These are phyloP conservation scores for Sideroxylon spinosum DNA, from an alignment of 179 eudicot genomes.

Conservation along the genomic window DNA sequence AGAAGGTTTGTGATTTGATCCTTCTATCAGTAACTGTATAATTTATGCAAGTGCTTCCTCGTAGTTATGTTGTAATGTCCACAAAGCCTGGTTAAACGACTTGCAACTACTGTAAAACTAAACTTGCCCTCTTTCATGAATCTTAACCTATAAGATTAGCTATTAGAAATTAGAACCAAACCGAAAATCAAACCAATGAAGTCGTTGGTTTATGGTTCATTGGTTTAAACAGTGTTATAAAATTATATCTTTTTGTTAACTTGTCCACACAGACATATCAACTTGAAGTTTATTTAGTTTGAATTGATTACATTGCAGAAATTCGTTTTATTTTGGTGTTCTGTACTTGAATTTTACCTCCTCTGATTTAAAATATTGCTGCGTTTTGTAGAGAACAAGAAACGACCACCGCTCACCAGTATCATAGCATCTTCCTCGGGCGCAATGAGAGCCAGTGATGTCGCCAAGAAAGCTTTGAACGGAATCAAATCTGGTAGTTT, in stretches of 20 bases:
- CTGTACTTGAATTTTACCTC: background rate
- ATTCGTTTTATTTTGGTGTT: background rate
- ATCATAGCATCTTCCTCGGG: slow-evolving; percentile 77
- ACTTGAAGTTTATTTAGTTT: no score
- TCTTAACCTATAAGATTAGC: no score
- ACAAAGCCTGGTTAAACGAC: no score
- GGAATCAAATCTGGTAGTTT: slow-evolving; percentile 71
- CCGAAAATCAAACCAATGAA: no score
- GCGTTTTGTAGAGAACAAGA: slow-evolving; percentile 61
- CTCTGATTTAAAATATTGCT: background rate
- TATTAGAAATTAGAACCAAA: no score
- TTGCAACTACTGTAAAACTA: no score
- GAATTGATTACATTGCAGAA: background rate
- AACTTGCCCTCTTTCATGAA: no score
- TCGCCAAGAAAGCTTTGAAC: slow-evolving; percentile 64
- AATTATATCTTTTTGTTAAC: no score
- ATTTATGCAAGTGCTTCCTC: no score
- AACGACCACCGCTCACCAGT: slow-evolving; percentile 61
- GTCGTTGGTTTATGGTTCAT: no score
- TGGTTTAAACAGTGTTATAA: no score
- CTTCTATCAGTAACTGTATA: background rate
- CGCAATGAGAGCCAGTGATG: slow-evolving; percentile 80
- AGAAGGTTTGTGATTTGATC: slow-evolving; percentile 42
- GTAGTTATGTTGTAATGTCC: slow-evolving; percentile 19
- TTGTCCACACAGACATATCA: no score